Evolutionary conservation across 2,329 filamentous ascomycete genomes (phyloP).

Genomic region (Hypoxylon sp.): DNA sequence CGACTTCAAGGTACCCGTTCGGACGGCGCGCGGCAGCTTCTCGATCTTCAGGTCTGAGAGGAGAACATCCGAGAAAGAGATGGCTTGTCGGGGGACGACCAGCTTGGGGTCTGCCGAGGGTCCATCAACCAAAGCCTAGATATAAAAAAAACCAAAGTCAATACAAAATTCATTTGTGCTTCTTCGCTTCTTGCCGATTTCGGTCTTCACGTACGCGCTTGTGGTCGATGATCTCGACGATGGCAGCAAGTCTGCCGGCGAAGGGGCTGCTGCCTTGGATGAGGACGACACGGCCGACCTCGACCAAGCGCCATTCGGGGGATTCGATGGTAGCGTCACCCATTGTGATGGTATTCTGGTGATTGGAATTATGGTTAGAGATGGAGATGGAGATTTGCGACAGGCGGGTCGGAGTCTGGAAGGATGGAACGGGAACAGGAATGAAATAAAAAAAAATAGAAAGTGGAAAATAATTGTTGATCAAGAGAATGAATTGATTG

Average conservation of each 20-base stretch:
- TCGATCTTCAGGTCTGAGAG: conserved; percentile 90
- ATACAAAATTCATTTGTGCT: conserved; percentile 34
- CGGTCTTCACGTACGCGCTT: conserved; percentile 85
- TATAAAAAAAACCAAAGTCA: conserved; percentile 41
- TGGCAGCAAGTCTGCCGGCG: conserved; percentile 86
- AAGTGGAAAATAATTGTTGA: neutral
- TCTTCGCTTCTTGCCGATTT: conserved; percentile 11
- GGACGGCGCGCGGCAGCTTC: conserved; percentile 84
- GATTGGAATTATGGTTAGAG: conserved; percentile 40
- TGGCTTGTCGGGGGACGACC: conserved; percentile 85
- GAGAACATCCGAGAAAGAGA: conserved; percentile 82
- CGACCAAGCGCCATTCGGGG: conserved; percentile 92
- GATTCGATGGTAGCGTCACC: conserved; percentile 83
- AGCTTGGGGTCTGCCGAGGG: conserved; percentile 82
- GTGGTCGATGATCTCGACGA: conserved; percentile 99
- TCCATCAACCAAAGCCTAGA: conserved; percentile 93
- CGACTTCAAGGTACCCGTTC: conserved; percentile 83
- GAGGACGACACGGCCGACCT: conserved; percentile 97
- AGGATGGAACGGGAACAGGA: neutral
- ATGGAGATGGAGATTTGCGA: conserved; percentile 7
- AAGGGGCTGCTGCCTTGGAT: conserved; percentile 81
- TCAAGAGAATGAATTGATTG: conserved; percentile 22
- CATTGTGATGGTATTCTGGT: conserved; percentile 73
- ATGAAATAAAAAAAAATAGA: conserved; percentile 2
- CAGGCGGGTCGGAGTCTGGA: no score